Conservation (phyloP, 208 protist species). For the Leishmania arabica region DNA sequence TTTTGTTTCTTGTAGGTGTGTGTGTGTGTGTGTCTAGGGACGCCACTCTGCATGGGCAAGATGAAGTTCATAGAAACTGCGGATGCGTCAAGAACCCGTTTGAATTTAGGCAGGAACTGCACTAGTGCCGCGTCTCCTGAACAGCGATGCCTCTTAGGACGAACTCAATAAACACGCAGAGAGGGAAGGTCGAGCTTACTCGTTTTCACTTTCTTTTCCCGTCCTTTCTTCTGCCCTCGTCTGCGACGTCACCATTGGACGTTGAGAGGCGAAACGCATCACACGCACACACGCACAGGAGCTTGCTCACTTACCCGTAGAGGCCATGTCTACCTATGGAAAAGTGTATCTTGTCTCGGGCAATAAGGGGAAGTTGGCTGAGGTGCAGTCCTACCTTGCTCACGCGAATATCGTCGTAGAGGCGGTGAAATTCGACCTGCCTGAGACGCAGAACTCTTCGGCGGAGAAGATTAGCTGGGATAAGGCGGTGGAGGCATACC, state of each 20-base stretch:
- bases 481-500: conserved; percentile 93
- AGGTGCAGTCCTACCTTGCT: conserved; percentile 90
- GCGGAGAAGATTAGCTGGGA: conserved; percentile 88
- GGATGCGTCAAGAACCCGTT: background rate
- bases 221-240: background rate
- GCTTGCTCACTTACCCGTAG: background rate
- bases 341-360: conserved; percentile 92
- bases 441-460: conserved; percentile 95
- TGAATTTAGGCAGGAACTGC: background rate
- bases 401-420: conserved; percentile 47
- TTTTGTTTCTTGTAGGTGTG: background rate
- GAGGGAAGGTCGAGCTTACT: background rate
- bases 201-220: background rate
- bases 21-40: background rate
- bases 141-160: background rate
- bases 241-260: background rate
- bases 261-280: background rate
- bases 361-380: conserved; percentile 97
- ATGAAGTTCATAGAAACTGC: too few species aligned
- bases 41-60: background rate
- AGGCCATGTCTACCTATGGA: conserved; percentile 22
- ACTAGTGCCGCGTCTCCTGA: background rate
- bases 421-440: conserved; percentile 75
- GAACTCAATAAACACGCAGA: background rate
- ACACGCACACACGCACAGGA: background rate